These are phyloP conservation scores for Eucalyptus marginata DNA, from an alignment of 345 rosid species.

Conservation along the genomic window DNA sequence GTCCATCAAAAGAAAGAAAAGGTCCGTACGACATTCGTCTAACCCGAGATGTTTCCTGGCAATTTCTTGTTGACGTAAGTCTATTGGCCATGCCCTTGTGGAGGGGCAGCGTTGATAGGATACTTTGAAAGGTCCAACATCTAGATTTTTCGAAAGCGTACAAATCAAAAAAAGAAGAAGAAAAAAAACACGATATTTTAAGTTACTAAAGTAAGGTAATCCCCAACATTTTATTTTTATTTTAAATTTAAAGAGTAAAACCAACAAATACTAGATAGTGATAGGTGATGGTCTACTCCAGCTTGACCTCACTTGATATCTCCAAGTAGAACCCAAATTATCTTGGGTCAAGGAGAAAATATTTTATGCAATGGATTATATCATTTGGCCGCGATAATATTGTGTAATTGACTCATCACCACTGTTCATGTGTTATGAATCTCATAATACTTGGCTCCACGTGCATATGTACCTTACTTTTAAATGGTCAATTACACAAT, in stretches of 20 bases:
- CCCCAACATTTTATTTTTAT: not conserved
- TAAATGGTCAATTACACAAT: not conserved
- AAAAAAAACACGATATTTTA: not conserved
- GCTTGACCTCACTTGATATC: not conserved
- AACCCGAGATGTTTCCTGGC: not conserved
- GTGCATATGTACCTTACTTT: not conserved
- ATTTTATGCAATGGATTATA: not conserved
- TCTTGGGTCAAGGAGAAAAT: not conserved
- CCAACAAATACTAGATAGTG: not conserved
- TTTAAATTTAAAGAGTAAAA: not conserved
- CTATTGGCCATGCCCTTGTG: not conserved
- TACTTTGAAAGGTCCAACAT: not conserved
- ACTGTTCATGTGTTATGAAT: accelerated
- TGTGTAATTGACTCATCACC: not conserved
- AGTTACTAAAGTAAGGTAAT: not conserved
- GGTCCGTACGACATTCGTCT: not conserved
- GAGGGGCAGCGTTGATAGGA: not conserved
- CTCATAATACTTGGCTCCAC: not conserved
- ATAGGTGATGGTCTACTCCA: not conserved
- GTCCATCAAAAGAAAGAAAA: not conserved
- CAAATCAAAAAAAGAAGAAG: not conserved
- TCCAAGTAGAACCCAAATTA: not conserved
- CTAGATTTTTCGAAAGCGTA: not conserved
- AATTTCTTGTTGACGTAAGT: accelerated
- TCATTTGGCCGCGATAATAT: accelerated